Conservation (phyloP, 139 green algal species). For the Tetratostichococcus sp. region DNA sequence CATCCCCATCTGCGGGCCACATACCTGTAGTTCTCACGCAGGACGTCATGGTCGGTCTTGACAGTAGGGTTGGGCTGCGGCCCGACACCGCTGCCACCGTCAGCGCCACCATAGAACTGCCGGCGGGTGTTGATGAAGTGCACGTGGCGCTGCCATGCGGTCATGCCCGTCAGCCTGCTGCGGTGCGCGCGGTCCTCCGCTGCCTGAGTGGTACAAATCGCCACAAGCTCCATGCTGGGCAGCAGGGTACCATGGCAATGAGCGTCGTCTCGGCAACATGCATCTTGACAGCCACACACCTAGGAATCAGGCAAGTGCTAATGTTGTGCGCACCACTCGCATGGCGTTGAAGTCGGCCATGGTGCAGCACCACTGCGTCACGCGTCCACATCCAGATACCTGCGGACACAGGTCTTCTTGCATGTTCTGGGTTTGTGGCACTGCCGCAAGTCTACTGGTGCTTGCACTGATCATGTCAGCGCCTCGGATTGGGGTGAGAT, state of each 20-base stretch:
- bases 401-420: neutral
- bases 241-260: too few relatives aligned
- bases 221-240: too few relatives aligned
- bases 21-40: conserved; percentile 53
- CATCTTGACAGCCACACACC: neutral
- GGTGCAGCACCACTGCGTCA: neutral
- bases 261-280: too few relatives aligned
- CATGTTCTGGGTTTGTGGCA: too few relatives aligned
- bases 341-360: neutral
- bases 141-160: neutral
- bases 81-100: neutral
- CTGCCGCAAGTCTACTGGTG: too few relatives aligned
- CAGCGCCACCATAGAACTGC: neutral
- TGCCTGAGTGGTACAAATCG: neutral
- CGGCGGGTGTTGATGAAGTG: neutral
- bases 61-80: neutral
- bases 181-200: neutral
- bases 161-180: neutral
- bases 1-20: neutral
- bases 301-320: neutral
- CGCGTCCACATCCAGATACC: neutral
- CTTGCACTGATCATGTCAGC: too few relatives aligned
- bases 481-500: too few relatives aligned
- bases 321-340: neutral
- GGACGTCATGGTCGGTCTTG: conserved; percentile 51